Evolutionary conservation across 768 basidiomycete genomes (phyloP), one percentile per base, ranked within the genome.

Genomic region (Trametopsis cervina): DNA sequence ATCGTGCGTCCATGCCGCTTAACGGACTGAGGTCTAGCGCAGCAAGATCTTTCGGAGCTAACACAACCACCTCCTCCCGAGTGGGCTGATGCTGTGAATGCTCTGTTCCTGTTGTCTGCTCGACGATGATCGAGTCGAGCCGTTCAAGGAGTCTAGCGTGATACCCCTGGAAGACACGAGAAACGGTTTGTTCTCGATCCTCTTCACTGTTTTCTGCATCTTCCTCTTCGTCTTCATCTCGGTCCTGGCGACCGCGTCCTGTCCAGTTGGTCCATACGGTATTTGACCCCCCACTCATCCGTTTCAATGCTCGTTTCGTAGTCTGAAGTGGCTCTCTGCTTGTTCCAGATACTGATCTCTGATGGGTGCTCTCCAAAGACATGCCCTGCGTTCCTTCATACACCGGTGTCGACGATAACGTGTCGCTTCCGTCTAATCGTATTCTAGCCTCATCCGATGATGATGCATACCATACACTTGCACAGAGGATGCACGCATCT

Each of bases 401-500:
- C 35, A 60, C n/a, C 36, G 33, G 35, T 10, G 45, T 44, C 36
- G 42, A 36, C 13, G 69, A 69, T 17, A 80, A 64, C 50, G 83
- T 79, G 51, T 85, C 81, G 40, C 84, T 82, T 5, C 84, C 84
- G 37, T 85, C 83, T 22, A 85, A 66, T 21, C 72, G 69, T 6
- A 85, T 64, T 22, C 64, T 68, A 38, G 79, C 79, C 78, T 80
- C 81, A 47, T 79, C 75, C 12, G 7, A 15, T 15, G 29, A 33
- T 7, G 29, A 33, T 7, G 29, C 7, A 33, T 33, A 75, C 87
- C 86, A 90, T n/a, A 89, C 71, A 2, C 85, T 80, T 0, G 87
- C 89, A 57, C 89, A 90, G 39, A 89, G 70, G 35, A 89, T 69
- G 52, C 89, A 91, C 18, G 85, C 83, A 51, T 91, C 89, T 64